Evolutionary conservation across 1,139 yeast species (phyloP), one percentile per base, ranked within the genome.

Genomic region (Magnusiomyces tetraspermus): DNA sequence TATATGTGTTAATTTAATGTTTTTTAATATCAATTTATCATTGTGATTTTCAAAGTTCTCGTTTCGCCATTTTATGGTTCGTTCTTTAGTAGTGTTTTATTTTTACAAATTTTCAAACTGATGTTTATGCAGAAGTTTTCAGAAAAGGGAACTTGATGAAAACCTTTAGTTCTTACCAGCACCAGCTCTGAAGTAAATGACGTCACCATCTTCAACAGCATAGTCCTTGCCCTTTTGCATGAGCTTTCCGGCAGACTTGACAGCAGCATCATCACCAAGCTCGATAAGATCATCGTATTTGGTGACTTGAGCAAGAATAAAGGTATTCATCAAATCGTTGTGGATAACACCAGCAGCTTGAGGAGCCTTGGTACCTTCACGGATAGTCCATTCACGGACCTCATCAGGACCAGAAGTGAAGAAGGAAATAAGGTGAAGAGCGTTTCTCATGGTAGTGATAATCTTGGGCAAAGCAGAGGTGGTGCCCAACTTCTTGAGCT

Each of bases 181-280:
- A 71, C 95, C 97, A 58, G 97, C 89, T 77, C 95, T 85, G 77
- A 90, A 86, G 75, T 84, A 90, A 63, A 90, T 83, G 64, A 92
- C 78, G 70, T 90, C 97, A 69, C 97, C 88, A 61, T 83, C 88
- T 70, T 83, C 90, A 59, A 94, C 96, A 59, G 81, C 92, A 68
- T 94, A 92, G 61, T 90, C 97, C 73, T 92, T 94, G 78, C 99
- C 99, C 82, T 92, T 92, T 68, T 79, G 86, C 71, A 80, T 72
- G 67, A 92, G 80, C 74, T 92, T 92, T 74, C 98, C 98, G 56
- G 90, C 90, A 55, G 97, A 84, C 73, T 84, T 85, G 64, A 90
- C 96, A 53, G 87, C 78, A 55, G 75, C 75, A 70, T 92, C 98
- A 67, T 86, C 95, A 61, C 85, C 87, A 61, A 73, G 76, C 75